Base-by-base conservation (phyloP, 2,329 filamentous ascomycete species). In the Thelonectria discophora region DNA sequence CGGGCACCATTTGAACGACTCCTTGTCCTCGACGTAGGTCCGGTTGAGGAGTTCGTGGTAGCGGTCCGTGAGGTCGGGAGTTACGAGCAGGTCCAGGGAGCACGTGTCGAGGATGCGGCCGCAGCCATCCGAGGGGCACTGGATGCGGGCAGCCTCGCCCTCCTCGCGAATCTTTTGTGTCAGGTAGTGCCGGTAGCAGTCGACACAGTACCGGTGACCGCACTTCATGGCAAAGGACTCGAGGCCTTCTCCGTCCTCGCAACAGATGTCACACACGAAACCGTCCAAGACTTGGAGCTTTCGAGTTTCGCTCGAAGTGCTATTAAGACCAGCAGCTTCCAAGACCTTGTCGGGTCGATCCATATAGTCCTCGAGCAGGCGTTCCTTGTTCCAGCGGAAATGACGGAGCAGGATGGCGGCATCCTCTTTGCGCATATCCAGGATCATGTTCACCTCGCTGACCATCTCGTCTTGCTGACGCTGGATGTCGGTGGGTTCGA, bases 1-100 rank as follows among this genome's bases (percentile, higher is more conserved):
- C 1, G 95, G 95, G 76, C 95, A 99, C 95, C 95, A 99, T 76
- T 97, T 97, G 62, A 98, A 86, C 58, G 90, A 90, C 59, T 97
- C 94, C 78, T 93, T 97, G 77, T 99, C 94, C 77, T 99, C 95
- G 62, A 99, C 95, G 73, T 97, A 99, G 7, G 94, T 97, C 69
- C 95, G 86, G 73, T 92, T 97, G 34, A 99, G 88, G 15, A 99
- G 85, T 69, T 91, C 88, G 66, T 91, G 88, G 74, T 99, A 99
- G 67, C 93, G 82, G 51, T 76, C 81, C 24, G 78, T 80, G 24
- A 90, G 74, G 6, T 88, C 84, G 1, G 79, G 63, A 0, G 84
- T 82, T 20, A 90, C 86, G 5, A 99, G 84, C 20, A 98, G 79
- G 72, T 94, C 89, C 47, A 99, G 82, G 10, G 94, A 95, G 71